phyloP scores from a whole-genome alignment of 116 monocot species.

The Trichopus zeylanicus region DNA sequence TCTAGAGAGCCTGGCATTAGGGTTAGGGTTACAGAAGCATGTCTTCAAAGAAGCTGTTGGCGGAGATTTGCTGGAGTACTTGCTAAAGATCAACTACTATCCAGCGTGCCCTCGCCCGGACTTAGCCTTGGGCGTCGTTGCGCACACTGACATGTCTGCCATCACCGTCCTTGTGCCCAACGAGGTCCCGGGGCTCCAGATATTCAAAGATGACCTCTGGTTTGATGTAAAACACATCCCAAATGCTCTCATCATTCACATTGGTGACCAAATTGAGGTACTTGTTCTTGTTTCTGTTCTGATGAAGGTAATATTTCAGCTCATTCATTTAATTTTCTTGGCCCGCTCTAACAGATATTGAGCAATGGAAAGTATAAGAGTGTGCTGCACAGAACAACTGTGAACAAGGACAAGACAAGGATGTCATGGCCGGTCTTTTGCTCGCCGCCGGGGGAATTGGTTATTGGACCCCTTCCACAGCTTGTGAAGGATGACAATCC shows the following conservation, averaged over 20 bases:
- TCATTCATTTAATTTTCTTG: not conserved
- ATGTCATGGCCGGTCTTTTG: conserved; percentile 12
- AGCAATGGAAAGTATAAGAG: conserved; percentile 15
- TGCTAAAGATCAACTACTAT: conserved; percentile 75
- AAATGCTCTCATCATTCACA: conserved; percentile 49
- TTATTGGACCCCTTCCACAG: not conserved
- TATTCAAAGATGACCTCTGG: conserved; percentile 59
- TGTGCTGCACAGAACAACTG: conserved; percentile 4
- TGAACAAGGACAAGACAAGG: conserved; percentile 5
- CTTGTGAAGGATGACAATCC: conserved; percentile 27
- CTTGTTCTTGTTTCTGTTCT: not conserved
- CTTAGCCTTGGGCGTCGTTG: conserved; percentile 42
- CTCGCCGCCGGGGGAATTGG: conserved; percentile 1
- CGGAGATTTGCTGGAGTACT: conserved; percentile 38
- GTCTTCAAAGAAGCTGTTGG: conserved; percentile 37
- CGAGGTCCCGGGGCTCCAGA: conserved; percentile 53
- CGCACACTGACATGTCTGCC: conserved; percentile 56
- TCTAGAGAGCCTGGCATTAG: conserved; percentile 31
- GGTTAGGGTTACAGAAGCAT: conserved; percentile 34
- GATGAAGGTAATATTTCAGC: not conserved
- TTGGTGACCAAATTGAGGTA: conserved; percentile 67
- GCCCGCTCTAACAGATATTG: conserved; percentile 1
- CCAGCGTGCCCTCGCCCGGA: conserved; percentile 67
- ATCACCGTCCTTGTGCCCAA: conserved; percentile 56
- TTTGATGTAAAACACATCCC: conserved; percentile 40